Percentiles rank a stretch among this genome's conserved stretches.
These are phyloP conservation scores for Leptodermis oblonga DNA, from an alignment of 257 asterid genomes.

Conservation along the genomic window DNA sequence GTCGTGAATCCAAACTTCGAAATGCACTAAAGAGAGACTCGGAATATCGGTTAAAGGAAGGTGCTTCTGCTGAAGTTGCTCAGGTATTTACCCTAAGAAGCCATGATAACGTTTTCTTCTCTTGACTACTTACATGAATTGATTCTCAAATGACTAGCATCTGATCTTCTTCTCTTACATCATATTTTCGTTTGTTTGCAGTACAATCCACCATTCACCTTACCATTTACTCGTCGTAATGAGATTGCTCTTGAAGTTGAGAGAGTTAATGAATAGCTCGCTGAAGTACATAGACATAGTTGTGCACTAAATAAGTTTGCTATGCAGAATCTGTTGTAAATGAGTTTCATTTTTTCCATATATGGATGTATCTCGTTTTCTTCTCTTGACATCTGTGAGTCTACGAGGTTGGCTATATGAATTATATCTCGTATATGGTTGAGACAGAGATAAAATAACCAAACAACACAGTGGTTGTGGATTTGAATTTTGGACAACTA, in stretches of 20 bases:
- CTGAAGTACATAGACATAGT: too few relatives aligned
- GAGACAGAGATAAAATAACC: too few relatives aligned
- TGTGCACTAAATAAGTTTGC: too few relatives aligned
- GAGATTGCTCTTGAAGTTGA: slow-evolving; percentile 92
- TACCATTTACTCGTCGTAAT: slow-evolving; percentile 82
- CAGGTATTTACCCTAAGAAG: slow-evolving; percentile 46
- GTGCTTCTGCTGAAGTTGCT: slow-evolving; percentile 63
- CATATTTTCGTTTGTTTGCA: slow-evolving; percentile 34
- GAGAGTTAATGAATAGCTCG: slow-evolving; percentile 42
- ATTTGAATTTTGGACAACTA: too few relatives aligned
- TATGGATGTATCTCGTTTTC: too few relatives aligned
- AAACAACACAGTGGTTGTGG: too few relatives aligned
- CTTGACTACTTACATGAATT: background rate
- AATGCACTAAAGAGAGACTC: slow-evolving; percentile 41
- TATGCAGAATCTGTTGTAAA: too few relatives aligned
- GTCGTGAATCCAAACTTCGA: slow-evolving; percentile 58
- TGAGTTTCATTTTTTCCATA: too few relatives aligned
- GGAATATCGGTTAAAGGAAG: slow-evolving; percentile 50
- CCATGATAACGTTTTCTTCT: background rate
- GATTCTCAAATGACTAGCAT: background rate
- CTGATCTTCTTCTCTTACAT: slow-evolving; percentile 1
- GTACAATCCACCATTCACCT: slow-evolving; percentile 93
- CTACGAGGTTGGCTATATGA: too few relatives aligned
- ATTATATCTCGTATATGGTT: too few relatives aligned
- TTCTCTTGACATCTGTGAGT: too few relatives aligned